These are phyloP conservation scores for Plasmodium vinckei DNA, from an alignment of 169 alveolate species.

Conservation along the genomic window DNA sequence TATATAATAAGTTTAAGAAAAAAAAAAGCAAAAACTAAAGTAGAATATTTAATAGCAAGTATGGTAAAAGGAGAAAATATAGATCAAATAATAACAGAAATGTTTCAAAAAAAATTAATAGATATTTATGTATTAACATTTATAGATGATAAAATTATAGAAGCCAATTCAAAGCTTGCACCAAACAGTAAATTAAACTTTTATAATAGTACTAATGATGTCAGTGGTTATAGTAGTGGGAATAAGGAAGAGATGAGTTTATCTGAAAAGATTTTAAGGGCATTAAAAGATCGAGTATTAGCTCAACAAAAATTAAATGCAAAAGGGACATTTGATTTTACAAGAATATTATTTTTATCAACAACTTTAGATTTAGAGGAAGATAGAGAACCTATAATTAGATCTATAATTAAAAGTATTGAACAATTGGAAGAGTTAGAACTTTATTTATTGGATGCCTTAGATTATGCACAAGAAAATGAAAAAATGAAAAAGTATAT, in stretches of 20 bases:
- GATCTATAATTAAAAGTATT: slow-evolving; percentile 36
- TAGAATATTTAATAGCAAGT: slow-evolving; percentile 51
- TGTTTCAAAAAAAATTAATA: slow-evolving; percentile 53
- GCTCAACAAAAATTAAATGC: slow-evolving; percentile 69
- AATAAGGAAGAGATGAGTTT: slow-evolving; percentile 36
- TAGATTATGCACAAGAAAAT: slow-evolving; percentile 66
- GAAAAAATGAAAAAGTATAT: slow-evolving; percentile 59
- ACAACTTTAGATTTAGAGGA: slow-evolving; percentile 34
- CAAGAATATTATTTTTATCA: slow-evolving; percentile 58
- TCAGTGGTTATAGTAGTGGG: neutral
- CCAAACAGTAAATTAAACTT: slow-evolving; percentile 1
- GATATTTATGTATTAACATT: slow-evolving; percentile 65
- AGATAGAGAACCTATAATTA: slow-evolving; percentile 51
- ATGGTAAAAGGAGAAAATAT: slow-evolving; percentile 40
- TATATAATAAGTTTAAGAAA: slow-evolving; percentile 51
- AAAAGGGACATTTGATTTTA: slow-evolving; percentile 67
- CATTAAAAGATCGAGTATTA: slow-evolving; percentile 56
- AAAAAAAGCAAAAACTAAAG: slow-evolving; percentile 74
- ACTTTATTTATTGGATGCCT: slow-evolving; percentile 54
- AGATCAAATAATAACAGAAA: slow-evolving; percentile 42
- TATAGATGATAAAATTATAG: slow-evolving; percentile 70
- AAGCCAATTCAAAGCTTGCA: slow-evolving; percentile 56
- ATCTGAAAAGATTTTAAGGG: slow-evolving; percentile 59
- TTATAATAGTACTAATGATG: neutral
- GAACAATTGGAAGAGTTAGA: slow-evolving; percentile 72